phyloP scores from a whole-genome alignment of 306 rosid species.

The Parietaria judaica region DNA sequence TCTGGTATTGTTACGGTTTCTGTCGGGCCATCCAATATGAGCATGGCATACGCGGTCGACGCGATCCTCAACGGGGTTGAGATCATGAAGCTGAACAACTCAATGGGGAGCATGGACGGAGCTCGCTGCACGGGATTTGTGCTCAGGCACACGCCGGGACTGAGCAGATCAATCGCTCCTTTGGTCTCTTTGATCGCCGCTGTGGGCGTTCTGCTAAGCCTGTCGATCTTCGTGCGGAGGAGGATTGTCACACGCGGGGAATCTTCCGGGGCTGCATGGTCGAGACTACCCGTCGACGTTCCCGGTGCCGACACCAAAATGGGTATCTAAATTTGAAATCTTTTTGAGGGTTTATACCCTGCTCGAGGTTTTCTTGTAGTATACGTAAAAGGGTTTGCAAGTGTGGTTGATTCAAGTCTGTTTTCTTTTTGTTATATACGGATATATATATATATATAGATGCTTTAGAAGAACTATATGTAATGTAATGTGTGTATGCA shows the following conservation, averaged over 20 bases:
- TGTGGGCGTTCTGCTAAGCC: conserved; percentile 23
- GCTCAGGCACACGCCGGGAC: conserved; percentile 25
- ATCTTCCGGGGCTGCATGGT: conserved; percentile 22
- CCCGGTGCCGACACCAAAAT: conserved; percentile 12
- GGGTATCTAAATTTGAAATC: background rate
- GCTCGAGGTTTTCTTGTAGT: no score
- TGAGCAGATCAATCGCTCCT: background rate
- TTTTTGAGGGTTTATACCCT: no score
- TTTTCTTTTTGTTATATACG: no score
- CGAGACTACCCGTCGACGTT: conserved; percentile 30
- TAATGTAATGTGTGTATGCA: no score
- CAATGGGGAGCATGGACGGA: conserved; percentile 39
- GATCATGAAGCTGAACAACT: conserved; percentile 46
- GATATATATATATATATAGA: no score
- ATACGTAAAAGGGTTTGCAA: no score
- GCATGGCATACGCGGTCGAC: conserved; percentile 36
- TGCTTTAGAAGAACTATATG: no score
- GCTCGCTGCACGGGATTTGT: conserved; percentile 21
- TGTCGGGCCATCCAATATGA: conserved; percentile 53
- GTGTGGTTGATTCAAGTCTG: no score
- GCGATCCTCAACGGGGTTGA: conserved; percentile 46
- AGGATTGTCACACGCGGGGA: conserved; percentile 23
- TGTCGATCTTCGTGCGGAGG: conserved; percentile 21
- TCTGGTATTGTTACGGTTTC: conserved; percentile 32
- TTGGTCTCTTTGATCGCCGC: conserved; percentile 32